Conservation (phyloP, 73 alveolate species). For the Tetrahymena thermophila region DNA sequence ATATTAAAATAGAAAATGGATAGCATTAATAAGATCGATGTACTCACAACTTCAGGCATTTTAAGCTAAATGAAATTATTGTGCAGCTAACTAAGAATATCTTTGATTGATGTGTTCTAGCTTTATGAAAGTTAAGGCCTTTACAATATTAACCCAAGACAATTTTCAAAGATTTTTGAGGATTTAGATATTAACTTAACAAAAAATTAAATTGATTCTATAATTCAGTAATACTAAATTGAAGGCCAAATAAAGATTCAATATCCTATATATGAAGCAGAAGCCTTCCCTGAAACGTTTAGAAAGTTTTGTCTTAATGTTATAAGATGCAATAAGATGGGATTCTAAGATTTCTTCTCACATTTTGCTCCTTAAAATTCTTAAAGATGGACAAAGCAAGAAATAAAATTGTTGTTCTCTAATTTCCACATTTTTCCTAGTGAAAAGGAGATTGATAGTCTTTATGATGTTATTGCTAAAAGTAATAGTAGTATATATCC, state of each 20-base stretch:
- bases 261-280: not conserved
- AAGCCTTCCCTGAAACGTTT: not conserved
- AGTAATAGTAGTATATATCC: not conserved
- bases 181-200: not conserved
- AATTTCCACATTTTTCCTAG: not conserved
- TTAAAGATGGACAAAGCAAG: not conserved
- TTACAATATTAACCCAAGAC: not conserved
- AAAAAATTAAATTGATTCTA: not conserved
- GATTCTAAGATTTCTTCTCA: not conserved
- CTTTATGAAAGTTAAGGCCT: not conserved
- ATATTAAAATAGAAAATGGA: not conserved
- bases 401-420: not conserved
- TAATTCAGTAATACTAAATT: not conserved
- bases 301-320: not conserved
- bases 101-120: not conserved
- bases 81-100: not conserved
- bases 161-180: not conserved
- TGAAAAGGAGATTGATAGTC: not conserved
- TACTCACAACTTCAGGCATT: not conserved
- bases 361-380: not conserved
- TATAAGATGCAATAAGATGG: not conserved
- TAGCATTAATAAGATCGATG: not conserved
- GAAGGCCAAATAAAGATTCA: not conserved
- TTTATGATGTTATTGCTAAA: not conserved
- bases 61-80: not conserved